A percentile compares a stretch with the other conserved stretches of the same genome.
phyloP scores from a whole-genome alignment of 1,139 yeast species.

The Geotrichum klebahnii region DNA sequence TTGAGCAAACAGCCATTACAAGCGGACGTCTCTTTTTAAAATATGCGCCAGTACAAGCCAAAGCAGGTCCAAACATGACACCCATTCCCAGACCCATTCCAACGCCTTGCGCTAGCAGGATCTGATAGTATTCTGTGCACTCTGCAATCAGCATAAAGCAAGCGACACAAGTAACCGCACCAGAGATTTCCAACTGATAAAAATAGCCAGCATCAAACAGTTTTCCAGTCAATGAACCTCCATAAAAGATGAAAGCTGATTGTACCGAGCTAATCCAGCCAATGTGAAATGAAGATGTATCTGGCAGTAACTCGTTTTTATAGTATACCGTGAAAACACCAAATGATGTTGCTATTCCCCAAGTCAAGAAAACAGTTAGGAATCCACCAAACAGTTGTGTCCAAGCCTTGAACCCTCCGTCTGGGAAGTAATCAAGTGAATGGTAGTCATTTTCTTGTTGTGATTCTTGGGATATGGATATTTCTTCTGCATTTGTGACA shows the following conservation, averaged over 20 bases:
- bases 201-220: conserved; percentile 41
- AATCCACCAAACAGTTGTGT: conserved; percentile 40
- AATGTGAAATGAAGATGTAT: conserved; percentile 36
- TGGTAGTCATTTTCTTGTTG: too few species aligned
- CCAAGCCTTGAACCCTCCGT: conserved; percentile 38
- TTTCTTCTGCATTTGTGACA: too few species aligned
- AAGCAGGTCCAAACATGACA: conserved; percentile 20
- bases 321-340: conserved; percentile 64
- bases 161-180: conserved; percentile 46
- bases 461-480: too few species aligned
- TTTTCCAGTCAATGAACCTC: conserved; percentile 46
- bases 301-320: conserved; percentile 44
- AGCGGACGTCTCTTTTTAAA: conserved; percentile 51
- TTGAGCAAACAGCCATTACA: conserved; percentile 52
- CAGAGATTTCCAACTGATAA: conserved; percentile 33
- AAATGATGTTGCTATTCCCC: conserved; percentile 57
- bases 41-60: conserved; percentile 20
- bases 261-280: conserved; percentile 34
- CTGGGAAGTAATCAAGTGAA: conserved; percentile 26
- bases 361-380: conserved; percentile 49
- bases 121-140: conserved; percentile 48
- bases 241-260: conserved; percentile 45
- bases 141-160: conserved; percentile 49
- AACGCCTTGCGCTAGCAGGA: conserved; percentile 50
- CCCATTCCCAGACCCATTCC: conserved; percentile 47